Evolutionary conservation across 2,329 filamentous ascomycete species (phyloP), one percentile per base, ranked within the genome.

Genomic region (Thielaviopsis populi): DNA sequence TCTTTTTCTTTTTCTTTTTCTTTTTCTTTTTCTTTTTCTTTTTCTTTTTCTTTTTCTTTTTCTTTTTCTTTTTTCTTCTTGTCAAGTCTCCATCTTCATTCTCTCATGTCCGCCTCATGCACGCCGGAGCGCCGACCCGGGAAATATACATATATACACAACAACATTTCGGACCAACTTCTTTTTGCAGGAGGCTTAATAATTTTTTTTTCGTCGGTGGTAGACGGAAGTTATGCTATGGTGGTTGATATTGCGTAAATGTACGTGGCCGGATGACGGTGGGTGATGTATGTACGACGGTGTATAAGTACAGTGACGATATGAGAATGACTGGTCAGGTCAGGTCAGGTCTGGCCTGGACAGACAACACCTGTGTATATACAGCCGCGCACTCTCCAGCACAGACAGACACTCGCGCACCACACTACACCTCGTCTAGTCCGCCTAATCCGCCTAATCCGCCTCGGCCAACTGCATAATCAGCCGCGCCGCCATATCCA

Each of bases 401-500:
- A 37, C 33, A 37, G 33, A 37, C 33, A 37, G 5, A 37, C 33
- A 37, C 33, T 1, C 33, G 10, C 19, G 13, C 50, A 54, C 30
- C 19, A 15, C 37, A 17, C 11, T 41, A 30, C 46, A 27, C 30
- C 27, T 24, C 19, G 22, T 17, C 30, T 24, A 42, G 22, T 42
- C n/a, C 19, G 58, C n/a, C 15, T 10, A 60, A 58, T 37, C 37
- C 10, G 40, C 42, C 33, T 75, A 83, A 70, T 89, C 87, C 65
- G 87, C 86, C 72, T 92, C 89, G 11, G 91, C 91, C 72, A 97
- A 78, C 76, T 96, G 91, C 76, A 96, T 91, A 69, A 97, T 96
- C 70, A 97, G 79, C 75, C 86, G 86, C 68, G 89, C 91, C 37
- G 92, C 91, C 74, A 96, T 87, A 75, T 97, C 92, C 71, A 97